Conservation (phyloP, 1,284 basidiomycete genomes). For the Puccinia hordei region DNA sequence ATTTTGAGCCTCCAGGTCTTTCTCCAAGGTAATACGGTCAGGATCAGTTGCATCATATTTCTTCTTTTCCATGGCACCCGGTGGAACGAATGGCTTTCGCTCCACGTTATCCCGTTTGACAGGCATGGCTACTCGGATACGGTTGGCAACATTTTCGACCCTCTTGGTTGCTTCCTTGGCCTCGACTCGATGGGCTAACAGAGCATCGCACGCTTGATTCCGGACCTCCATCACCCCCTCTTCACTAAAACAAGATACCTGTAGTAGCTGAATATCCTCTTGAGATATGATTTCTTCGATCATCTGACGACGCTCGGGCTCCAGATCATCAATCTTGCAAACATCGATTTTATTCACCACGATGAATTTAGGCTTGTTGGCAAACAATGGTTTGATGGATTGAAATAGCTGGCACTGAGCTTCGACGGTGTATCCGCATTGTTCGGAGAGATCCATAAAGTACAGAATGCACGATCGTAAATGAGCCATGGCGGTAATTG, state of each 20-base stretch:
- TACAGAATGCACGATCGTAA: constrained; percentile 86
- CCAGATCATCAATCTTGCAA: constrained; percentile 76
- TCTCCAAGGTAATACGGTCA: constrained; percentile 69
- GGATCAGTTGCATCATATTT: constrained; percentile 86
- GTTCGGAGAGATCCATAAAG: constrained; percentile 95
- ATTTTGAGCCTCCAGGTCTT: constrained; percentile 77
- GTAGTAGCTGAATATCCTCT: constrained; percentile 71
- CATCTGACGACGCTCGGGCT: constrained; percentile 71
- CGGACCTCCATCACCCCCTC: constrained; percentile 94
- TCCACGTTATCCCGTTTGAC: constrained; percentile 81
- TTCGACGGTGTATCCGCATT: constrained; percentile 91
- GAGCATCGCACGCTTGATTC: constrained; percentile 85
- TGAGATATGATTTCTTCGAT: constrained; percentile 80
- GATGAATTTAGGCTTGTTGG: constrained; percentile 83
- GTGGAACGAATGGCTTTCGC: constrained; percentile 82
- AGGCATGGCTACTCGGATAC: constrained; percentile 89
- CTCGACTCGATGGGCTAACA: constrained; percentile 89
- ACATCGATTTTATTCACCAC: constrained; percentile 97
- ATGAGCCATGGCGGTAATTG: constrained; percentile 91
- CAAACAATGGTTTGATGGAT: constrained; percentile 93
- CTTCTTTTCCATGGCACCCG: constrained; percentile 67
- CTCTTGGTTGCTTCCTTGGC: constrained; percentile 88
- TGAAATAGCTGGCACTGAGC: constrained; percentile 95
- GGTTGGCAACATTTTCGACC: constrained; percentile 84
- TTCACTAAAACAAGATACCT: constrained; percentile 79